Conservation (phyloP, 1,139 yeast species). For the Geotrichum europaeum region DNA sequence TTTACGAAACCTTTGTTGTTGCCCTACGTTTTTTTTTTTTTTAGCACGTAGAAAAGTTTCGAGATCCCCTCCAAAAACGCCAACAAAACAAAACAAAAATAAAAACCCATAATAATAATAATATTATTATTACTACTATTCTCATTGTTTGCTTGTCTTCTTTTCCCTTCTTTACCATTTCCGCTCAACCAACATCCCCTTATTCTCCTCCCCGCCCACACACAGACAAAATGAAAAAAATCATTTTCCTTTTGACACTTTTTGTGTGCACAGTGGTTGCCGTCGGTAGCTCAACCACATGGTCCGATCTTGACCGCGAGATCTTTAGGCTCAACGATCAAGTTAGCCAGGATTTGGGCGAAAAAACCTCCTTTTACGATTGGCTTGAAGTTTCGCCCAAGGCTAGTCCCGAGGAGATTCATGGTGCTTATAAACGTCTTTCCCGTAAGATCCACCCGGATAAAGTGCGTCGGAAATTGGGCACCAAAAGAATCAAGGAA, state of each 20-base stretch:
- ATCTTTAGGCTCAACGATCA: slow-evolving; percentile 71
- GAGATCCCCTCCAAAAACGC: too few species aligned
- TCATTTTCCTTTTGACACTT: slow-evolving; percentile 2
- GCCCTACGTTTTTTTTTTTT: too few species aligned
- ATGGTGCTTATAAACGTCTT: slow-evolving; percentile 64
- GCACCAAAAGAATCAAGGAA: slow-evolving; percentile 43
- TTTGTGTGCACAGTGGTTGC: slow-evolving; percentile 15
- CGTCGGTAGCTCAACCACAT: slow-evolving; percentile 17
- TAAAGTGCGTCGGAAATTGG: slow-evolving; percentile 50
- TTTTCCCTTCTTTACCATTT: background rate
- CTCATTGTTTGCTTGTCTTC: too few species aligned
- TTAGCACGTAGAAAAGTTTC: too few species aligned
- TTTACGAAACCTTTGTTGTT: too few species aligned
- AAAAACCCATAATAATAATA: too few species aligned
- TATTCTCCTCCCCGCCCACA: background rate
- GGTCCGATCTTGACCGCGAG: slow-evolving; percentile 67
- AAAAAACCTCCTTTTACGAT: slow-evolving; percentile 57
- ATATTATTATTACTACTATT: background rate
- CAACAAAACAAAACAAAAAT: too few species aligned
- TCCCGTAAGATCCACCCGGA: slow-evolving; percentile 81
- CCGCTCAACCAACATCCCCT: background rate
- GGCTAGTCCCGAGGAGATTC: slow-evolving; percentile 57
- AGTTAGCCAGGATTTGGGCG: slow-evolving; percentile 58
- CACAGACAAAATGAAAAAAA: background rate
- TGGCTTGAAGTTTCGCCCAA: slow-evolving; percentile 33